Evolutionary conservation across 2,329 filamentous ascomycete species (phyloP).

Genomic region (Diaporthe sp.): DNA sequence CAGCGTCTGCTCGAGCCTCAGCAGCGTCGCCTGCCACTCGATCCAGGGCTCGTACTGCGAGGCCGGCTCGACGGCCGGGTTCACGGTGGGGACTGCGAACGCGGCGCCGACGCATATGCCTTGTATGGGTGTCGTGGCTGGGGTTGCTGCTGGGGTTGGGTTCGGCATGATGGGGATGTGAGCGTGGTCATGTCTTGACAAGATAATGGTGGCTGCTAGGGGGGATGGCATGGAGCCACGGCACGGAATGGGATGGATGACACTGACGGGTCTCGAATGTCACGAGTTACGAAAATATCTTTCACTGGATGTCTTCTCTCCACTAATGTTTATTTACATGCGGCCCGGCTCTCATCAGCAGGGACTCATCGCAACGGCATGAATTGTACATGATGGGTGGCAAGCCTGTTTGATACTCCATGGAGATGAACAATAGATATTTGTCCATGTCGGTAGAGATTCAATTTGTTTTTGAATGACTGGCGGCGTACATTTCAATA

Average conservation of each 20-base stretch:
- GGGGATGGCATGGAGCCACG: neutral
- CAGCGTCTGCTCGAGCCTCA: constrained; percentile 66
- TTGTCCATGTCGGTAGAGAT: neutral
- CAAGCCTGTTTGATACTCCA: neutral
- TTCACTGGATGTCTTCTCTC: neutral
- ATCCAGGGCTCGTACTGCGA: constrained; percentile 54
- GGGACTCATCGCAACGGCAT: neutral
- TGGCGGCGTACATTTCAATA: neutral
- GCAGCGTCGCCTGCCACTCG: constrained; percentile 60
- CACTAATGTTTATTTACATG: constrained; percentile 8
- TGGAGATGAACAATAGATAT: neutral
- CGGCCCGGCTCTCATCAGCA: neutral
- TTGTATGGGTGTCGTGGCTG: constrained; percentile 39
- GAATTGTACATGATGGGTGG: constrained; percentile 4
- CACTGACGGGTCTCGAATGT: neutral
- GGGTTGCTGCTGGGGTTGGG: constrained; percentile 38
- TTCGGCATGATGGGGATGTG: constrained; percentile 34
- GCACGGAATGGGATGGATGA: neutral
- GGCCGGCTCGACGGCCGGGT: constrained; percentile 41
- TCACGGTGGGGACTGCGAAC: constrained; percentile 41
- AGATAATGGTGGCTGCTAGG: neutral
- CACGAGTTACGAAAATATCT: neutral
- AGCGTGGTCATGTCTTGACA: neutral
- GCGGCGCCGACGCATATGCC: constrained; percentile 40
- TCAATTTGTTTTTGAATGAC: no score